Conservation (phyloP, 1,139 yeast genomes). For the Spathaspora sp. region DNA sequence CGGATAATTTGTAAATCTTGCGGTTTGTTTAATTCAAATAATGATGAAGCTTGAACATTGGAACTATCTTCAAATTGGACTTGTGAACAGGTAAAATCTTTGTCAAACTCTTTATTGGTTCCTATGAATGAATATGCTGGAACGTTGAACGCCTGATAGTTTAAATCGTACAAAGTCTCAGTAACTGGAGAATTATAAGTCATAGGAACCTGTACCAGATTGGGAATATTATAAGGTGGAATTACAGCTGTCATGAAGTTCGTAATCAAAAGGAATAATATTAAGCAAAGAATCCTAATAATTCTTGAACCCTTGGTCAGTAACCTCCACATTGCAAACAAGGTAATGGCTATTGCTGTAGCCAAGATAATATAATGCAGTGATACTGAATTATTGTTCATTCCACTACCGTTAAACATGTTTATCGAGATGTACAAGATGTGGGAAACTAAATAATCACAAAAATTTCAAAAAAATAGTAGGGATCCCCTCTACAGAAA, state of each 20-base stretch:
- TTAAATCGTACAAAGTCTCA: background rate
- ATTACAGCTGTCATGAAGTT: background rate
- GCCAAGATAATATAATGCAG: background rate
- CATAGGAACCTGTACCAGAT: background rate
- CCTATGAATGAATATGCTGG: conserved; percentile 14
- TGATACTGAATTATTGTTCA: background rate
- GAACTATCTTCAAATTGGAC: conserved; percentile 5
- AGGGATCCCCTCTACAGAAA: too few relatives aligned
- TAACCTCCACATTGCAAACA: background rate
- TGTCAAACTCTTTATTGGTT: background rate
- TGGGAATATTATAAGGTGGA: background rate
- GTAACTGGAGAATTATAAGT: background rate
- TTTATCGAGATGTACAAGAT: background rate
- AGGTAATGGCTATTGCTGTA: background rate
- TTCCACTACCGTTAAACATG: background rate
- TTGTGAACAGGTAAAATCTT: conserved; percentile 1
- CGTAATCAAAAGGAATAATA: background rate
- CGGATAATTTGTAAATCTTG: conserved; percentile 10
- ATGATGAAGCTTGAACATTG: conserved; percentile 6
- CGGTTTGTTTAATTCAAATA: conserved; percentile 9
- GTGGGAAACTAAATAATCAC: too few relatives aligned
- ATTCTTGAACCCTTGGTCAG: background rate
- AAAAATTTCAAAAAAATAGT: background rate
- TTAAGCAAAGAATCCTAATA: background rate
- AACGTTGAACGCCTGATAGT: conserved; percentile 6